Evolutionary conservation across 352 stramenopile species (phyloP).

Genomic region (Pythium periplocum): DNA sequence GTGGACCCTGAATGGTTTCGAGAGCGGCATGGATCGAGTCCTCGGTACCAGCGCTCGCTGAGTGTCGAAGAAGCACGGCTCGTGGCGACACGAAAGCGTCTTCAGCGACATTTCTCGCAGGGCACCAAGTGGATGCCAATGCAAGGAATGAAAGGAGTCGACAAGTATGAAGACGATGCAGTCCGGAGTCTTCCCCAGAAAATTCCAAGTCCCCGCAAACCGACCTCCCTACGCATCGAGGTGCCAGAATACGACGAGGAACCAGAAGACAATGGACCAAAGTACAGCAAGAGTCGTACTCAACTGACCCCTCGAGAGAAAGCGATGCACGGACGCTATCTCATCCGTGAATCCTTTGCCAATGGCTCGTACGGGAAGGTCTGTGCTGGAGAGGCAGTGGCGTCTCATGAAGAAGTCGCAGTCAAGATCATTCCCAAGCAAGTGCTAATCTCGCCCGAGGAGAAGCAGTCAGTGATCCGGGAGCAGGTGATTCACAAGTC

Average conservation of each 20-base stretch:
- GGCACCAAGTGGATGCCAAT: neutral
- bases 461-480: conserved; percentile 70
- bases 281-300: conserved; percentile 2
- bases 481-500: conserved; percentile 66
- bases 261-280: conserved; percentile 2
- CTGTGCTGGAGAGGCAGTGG: conserved; percentile 40
- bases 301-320: conserved; percentile 48
- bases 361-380: conserved; percentile 66
- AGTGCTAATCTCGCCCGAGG: conserved; percentile 56
- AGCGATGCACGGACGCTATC: conserved; percentile 62
- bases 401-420: conserved; percentile 50
- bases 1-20: conserved; percentile 40
- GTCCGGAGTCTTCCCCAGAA: neutral
- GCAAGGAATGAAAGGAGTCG: neutral
- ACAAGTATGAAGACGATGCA: neutral
- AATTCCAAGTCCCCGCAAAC: too few relatives aligned
- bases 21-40: conserved; percentile 23
- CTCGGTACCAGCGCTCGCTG: conserved; percentile 41
- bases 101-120: neutral
- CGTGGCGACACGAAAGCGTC: conserved; percentile 30
- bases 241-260: conserved; percentile 2
- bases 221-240: neutral
- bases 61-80: conserved; percentile 44
- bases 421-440: conserved; percentile 79
- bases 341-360: conserved; percentile 70